Base-by-base conservation (phyloP, 345 rosid species). In the Gossypium longicalyx region DNA sequence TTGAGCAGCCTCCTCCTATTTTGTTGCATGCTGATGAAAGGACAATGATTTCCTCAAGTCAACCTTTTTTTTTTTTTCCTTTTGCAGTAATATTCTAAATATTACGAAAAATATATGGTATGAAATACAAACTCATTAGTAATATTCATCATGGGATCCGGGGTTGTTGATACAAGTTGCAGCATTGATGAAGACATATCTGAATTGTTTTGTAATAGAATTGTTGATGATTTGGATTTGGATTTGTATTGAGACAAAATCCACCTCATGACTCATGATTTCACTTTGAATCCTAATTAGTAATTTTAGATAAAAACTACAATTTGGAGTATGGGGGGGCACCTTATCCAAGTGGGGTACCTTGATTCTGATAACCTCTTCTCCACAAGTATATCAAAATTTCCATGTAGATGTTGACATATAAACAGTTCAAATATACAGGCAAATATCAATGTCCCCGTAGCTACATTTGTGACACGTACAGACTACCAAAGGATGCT, bases 341-440 rank as follows among this genome's bases (percentile, higher is more conserved):
- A 77, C 67, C 68, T 72, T 52, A 17, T 25, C 73, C 70, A 73
- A 76, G 68, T 62, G 79, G 77, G 17, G 45, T 27, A 48, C 22
- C 51, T 23, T 59, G 63, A 59, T 59, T 59, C 41, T 27, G 53
- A 60, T 44, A 73, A 70, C 66, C 67, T 67, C 69, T 47, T 12
- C 56, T 70, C 77, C 65, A 48, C 73, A 20, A 56, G 64, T 20
- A 19, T 59, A 48, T 57, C 17, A 19, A 61, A 67, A 59, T 41
- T 34, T 34, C 65, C 71, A 57, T 51, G 65, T 64, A 53, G 81
- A 75, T 68, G 69, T 77, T 68, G 83, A 77, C 78, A 72, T 16
- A 43, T 17, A 38, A 74, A 74, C 43, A 67, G 73, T 71, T 65
- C 67, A 71, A 34, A 57, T 58, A 57, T 25, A 65, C 29, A 4